A percentile compares a stretch with the other conserved stretches of the same genome.
phyloP scores from a whole-genome alignment of 2,329 filamentous ascomycete genomes.

The Mycogone perniciosa region DNA sequence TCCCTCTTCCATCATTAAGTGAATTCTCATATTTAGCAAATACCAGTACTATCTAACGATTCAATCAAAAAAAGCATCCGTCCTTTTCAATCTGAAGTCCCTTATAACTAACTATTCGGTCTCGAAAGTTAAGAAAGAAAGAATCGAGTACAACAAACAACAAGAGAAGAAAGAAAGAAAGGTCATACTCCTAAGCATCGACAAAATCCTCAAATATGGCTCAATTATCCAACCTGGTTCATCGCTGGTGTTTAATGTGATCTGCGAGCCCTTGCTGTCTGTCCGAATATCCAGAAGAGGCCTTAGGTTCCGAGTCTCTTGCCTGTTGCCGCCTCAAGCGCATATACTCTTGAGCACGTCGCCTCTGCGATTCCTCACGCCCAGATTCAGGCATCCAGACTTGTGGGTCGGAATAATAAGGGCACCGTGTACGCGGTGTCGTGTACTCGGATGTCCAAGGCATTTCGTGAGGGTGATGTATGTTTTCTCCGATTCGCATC shows the following conservation, averaged over 20 bases:
- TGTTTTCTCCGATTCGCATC: background rate
- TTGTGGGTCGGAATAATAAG: background rate
- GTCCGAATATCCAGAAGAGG: background rate
- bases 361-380: background rate
- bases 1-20: too few species aligned
- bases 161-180: too few species aligned
- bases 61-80: too few species aligned
- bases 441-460: background rate
- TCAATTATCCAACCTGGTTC: background rate
- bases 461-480: background rate
- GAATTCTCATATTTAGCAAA: too few species aligned
- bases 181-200: too few species aligned
- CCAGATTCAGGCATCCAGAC: too few species aligned
- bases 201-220: too few species aligned
- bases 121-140: too few species aligned
- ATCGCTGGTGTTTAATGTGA: background rate
- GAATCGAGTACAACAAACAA: too few species aligned
- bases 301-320: background rate
- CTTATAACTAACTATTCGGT: too few species aligned
- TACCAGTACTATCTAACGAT: too few species aligned
- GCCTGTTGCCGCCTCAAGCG: background rate
- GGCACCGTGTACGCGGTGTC: background rate
- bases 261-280: background rate
- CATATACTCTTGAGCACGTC: slow-evolving; percentile 5
- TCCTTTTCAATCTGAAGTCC: too few species aligned